phyloP scores from a whole-genome alignment of 2,329 filamentous ascomycete species.

The Pyricularia grisea region DNA sequence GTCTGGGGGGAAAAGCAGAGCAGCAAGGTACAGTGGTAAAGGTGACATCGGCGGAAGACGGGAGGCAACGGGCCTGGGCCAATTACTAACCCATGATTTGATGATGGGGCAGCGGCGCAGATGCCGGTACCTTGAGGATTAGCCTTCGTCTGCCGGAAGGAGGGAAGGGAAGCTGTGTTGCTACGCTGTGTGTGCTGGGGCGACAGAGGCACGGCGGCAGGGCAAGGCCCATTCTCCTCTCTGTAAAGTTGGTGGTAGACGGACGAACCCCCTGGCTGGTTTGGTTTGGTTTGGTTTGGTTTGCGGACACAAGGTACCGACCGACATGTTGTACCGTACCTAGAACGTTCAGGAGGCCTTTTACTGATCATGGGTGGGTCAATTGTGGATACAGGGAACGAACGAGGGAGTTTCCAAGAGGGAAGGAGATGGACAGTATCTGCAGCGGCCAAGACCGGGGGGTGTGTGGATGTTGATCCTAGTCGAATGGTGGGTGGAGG shows the following conservation, averaged over 20 bases:
- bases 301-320: neutral
- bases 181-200: neutral
- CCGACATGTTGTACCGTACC: neutral
- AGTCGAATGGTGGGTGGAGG: neutral
- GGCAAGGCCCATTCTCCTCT: neutral
- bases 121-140: conserved; percentile 4
- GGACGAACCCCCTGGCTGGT: neutral
- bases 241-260: neutral
- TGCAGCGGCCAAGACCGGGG: neutral
- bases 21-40: conserved; percentile 1
- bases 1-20: neutral
- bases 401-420: neutral
- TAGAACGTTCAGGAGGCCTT: neutral
- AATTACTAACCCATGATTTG: neutral
- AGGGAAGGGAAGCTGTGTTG: neutral
- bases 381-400: neutral
- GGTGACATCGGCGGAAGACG: conserved; percentile 4
- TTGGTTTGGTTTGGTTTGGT: neutral
- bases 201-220: neutral
- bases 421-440: neutral
- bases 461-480: neutral
- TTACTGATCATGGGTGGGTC: neutral
- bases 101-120: neutral
- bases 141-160: conserved; percentile 2
- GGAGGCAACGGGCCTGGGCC: conserved; percentile 1